Conservation (phyloP, 1,139 yeast genomes). For the Candida tropicalis region DNA sequence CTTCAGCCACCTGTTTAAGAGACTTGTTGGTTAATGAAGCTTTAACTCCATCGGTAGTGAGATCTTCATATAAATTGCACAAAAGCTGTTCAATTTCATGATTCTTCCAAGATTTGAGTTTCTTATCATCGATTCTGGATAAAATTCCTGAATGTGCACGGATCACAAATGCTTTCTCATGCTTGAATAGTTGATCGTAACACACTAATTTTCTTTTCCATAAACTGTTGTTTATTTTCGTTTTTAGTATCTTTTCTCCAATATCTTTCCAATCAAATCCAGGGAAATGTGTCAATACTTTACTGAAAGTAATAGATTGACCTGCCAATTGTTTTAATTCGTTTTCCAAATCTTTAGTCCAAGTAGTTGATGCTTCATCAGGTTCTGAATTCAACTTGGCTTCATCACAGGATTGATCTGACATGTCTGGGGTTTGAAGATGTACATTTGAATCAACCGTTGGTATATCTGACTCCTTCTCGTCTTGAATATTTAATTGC, state of each 20-base stretch:
- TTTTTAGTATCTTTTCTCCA: conserved; percentile 5
- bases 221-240: neutral
- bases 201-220: conserved; percentile 5
- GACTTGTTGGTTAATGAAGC: conserved; percentile 7
- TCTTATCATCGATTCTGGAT: conserved; percentile 5
- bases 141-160: too few relatives aligned
- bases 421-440: conserved; percentile 11
- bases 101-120: conserved; percentile 4
- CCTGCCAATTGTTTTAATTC: neutral
- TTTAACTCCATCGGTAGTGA: conserved; percentile 6
- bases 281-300: conserved; percentile 13
- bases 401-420: conserved; percentile 11
- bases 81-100: conserved; percentile 11
- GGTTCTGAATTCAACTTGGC: neutral
- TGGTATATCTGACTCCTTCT: neutral
- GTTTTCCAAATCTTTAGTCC: neutral
- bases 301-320: conserved; percentile 13
- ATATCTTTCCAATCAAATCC: conserved; percentile 7
- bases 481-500: neutral
- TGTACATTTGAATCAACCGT: neutral
- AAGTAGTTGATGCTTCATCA: neutral
- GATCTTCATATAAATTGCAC: conserved; percentile 6
- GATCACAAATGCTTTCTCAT: conserved; percentile 9
- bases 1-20: conserved; percentile 4
- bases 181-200: conserved; percentile 10